These are phyloP conservation scores for Penicillium italicum DNA, from an alignment of 2,329 filamentous ascomycete species.

Conservation along the genomic window DNA sequence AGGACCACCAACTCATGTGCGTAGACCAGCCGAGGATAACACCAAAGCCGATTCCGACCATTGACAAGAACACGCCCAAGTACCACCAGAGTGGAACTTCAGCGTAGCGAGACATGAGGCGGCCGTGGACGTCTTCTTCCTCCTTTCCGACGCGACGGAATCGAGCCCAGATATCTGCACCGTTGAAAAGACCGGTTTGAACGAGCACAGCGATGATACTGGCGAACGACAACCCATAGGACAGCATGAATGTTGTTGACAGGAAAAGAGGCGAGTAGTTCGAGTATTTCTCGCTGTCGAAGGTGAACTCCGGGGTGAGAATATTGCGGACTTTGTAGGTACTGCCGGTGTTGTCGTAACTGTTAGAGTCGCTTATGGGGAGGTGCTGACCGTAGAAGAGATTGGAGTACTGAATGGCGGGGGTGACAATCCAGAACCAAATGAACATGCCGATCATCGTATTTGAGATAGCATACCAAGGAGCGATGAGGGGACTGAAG, in stretches of 20 bases:
- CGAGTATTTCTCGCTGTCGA: conserved; percentile 62
- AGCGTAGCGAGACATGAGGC: conserved; percentile 56
- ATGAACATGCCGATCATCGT: conserved; percentile 63
- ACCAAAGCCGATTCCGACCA: conserved; percentile 51
- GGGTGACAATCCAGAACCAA: conserved; percentile 61
- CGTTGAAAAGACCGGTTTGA: conserved; percentile 64
- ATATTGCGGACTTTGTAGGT: conserved; percentile 63
- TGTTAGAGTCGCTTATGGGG: conserved; percentile 66
- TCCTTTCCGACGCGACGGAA: conserved; percentile 56
- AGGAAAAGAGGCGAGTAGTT: conserved; percentile 60
- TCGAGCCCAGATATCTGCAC: conserved; percentile 63
- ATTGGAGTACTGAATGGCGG: conserved; percentile 62
- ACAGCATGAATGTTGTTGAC: conserved; percentile 67
- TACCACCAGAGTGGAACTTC: conserved; percentile 60
- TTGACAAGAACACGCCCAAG: conserved; percentile 43
- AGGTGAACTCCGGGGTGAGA: conserved; percentile 58
- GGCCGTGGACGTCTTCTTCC: conserved; percentile 53
- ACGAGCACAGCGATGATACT: conserved; percentile 67
- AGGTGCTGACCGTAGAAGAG: conserved; percentile 63
- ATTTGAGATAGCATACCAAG: conserved; percentile 72
- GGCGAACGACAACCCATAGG: conserved; percentile 70
- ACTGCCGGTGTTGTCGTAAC: conserved; percentile 67
- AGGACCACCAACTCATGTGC: conserved; percentile 69
- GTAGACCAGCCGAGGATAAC: conserved; percentile 57
- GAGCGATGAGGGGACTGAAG: conserved; percentile 65